Evolutionary conservation across 768 basidiomycete species (phyloP), one percentile per base, ranked within the genome.

Genomic region (Brasilioporus rufonigricans): DNA sequence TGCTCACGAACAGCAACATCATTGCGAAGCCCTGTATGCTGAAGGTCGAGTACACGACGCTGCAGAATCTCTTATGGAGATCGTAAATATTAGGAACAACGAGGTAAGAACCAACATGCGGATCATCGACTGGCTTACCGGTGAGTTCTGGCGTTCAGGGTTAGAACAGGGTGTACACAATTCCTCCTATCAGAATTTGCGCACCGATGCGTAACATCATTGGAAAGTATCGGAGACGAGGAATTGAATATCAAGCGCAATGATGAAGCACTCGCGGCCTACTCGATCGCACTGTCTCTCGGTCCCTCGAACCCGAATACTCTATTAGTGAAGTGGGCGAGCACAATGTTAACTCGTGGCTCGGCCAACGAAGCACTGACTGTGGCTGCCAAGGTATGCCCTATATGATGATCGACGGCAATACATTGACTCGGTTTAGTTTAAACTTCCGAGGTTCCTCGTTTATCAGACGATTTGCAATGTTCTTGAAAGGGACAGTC

Each of bases 271-370:
- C 8, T 47, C 14, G 18, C 6, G 2, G 44, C 52, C 5, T 62
- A 62, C 27, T 48, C 50, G 0, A 38, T 13, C 8, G 56, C 53
- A 2, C 19, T 62, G 8, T 39, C 27, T 0, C 44, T 61, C 18
- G 8, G 33, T 32, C 39, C 52, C 7, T 18, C 53, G 12, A 23
- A 3, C 4, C 26, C 53, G 3, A 21, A 44, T 2, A 6, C n/a
- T 13, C 3, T 62, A 12, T 16, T 62, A 0, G 10, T 3, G 4
- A 62, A 62, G 32, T 62, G 61, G 60, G 48, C 19, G 13, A 29
- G 7, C 2, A 18, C n/a, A 1, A 24, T 23, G 32, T 16, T 62
- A 19, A 18, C 11, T 8, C 39, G n/a, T 19, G 8, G 44, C 18
- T 31, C 58, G 5, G 18, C 12, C 3, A 44, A 21, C 5, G n/a